Conservation (phyloP, 2,329 filamentous ascomycete genomes). For the Microcera coccophila region DNA sequence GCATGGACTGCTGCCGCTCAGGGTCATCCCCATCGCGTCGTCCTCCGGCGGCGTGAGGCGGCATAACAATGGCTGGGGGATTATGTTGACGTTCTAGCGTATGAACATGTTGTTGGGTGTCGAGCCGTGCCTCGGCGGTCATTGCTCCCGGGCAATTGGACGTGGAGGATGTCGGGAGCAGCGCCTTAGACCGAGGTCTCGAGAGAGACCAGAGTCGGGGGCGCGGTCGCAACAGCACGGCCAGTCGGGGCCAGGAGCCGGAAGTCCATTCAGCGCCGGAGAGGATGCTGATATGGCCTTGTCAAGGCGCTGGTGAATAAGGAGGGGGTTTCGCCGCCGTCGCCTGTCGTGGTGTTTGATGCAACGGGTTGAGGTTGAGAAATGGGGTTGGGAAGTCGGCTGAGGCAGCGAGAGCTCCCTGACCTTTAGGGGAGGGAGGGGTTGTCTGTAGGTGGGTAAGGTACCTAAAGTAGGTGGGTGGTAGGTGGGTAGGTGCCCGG, state of each 20-base stretch:
- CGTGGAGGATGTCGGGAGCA: slow-evolving; percentile 8
- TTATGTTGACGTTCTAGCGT: slow-evolving; percentile 32
- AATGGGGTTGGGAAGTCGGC: neutral
- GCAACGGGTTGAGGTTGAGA: neutral
- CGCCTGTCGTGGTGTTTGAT: neutral
- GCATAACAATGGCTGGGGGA: slow-evolving; percentile 27
- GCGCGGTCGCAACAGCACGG: slow-evolving; percentile 30
- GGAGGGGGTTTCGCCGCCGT: neutral
- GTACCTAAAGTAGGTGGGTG: no score
- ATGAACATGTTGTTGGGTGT: slow-evolving; percentile 27
- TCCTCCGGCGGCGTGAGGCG: slow-evolving; percentile 24
- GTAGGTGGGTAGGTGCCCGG: no score
- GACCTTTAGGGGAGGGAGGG: no score
- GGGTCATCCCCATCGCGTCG: slow-evolving; percentile 25
- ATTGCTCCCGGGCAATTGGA: slow-evolving; percentile 32
- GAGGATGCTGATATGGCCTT: slow-evolving; percentile 1
- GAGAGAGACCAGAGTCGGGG: slow-evolving; percentile 27
- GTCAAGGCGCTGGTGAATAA: neutral
- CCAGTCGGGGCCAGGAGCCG: slow-evolving; percentile 23
- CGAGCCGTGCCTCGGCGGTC: slow-evolving; percentile 35
- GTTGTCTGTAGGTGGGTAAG: no score
- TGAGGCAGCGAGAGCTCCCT: no score
- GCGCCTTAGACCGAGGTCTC: slow-evolving; percentile 27
- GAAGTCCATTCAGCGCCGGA: slow-evolving; percentile 36
- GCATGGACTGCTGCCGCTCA: neutral